Evolutionary conservation across 2,329 filamentous ascomycete genomes (phyloP).

Genomic region (Pseudocercospora crystallina): DNA sequence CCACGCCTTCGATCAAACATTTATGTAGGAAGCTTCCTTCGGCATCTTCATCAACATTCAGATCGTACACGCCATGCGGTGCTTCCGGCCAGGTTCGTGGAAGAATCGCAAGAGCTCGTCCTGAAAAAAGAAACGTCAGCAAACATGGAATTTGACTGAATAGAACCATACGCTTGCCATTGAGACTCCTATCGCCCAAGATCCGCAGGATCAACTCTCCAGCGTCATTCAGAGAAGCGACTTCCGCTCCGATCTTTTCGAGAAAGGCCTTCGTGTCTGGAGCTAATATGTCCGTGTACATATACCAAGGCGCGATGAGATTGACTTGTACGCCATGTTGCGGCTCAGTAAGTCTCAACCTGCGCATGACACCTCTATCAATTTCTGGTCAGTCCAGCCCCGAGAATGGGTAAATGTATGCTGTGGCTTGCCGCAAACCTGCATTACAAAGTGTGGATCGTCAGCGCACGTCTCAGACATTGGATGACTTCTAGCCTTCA

Average conservation of each 20-base stretch:
- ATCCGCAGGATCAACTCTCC: neutral
- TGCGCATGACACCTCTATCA: neutral
- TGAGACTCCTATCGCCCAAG: neutral
- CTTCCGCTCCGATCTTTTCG: neutral
- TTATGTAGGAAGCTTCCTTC: neutral
- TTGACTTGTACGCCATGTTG: neutral
- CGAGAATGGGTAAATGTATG: too few relatives aligned
- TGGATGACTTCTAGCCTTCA: too few relatives aligned
- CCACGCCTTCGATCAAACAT: too few relatives aligned
- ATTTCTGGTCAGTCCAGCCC: too few relatives aligned
- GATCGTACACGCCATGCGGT: neutral
- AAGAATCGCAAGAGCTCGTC: neutral
- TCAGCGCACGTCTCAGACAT: too few relatives aligned
- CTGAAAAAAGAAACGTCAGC: neutral
- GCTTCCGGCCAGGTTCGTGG: neutral
- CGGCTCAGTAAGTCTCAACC: neutral
- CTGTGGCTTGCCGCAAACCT: too few relatives aligned
- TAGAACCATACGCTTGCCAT: neutral
- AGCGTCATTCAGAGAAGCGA: neutral
- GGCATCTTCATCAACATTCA: neutral
- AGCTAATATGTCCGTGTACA: neutral
- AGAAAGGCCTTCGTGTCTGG: neutral
- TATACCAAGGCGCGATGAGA: neutral
- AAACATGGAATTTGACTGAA: too few relatives aligned
- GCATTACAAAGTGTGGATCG: too few relatives aligned